These are phyloP conservation scores for Cyclotella choctawhatcheeana DNA, from an alignment of 108 stramenopile species.

Conservation along the genomic window DNA sequence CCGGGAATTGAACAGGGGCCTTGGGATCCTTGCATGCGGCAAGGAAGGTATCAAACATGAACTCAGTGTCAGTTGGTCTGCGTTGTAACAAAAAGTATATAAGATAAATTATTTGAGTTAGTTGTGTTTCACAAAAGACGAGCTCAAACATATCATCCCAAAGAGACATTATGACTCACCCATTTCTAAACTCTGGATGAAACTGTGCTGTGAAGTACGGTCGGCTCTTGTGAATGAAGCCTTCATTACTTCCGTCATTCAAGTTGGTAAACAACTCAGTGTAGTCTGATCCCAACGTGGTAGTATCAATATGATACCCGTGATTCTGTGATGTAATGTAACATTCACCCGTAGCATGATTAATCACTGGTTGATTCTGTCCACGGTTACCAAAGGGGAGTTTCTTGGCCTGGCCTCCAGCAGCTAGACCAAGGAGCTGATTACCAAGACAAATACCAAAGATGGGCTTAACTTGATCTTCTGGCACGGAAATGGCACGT, in stretches of 20 bases:
- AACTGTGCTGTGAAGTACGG: slow-evolving; percentile 99
- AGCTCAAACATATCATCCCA: not conserved
- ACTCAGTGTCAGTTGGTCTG: slow-evolving; percentile 97
- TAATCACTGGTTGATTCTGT: slow-evolving; percentile 97
- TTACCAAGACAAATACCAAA: slow-evolving; percentile 99
- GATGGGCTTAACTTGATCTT: slow-evolving; percentile 92
- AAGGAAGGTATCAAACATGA: slow-evolving; percentile 98
- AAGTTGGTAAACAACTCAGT: slow-evolving; percentile 95
- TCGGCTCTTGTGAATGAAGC: slow-evolving; percentile 92
- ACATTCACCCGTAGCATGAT: slow-evolving; percentile 93
- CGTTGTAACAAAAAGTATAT: not conserved
- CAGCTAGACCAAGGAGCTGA: slow-evolving; percentile 95
- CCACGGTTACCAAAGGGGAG: slow-evolving; percentile 98
- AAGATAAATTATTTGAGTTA: too few species aligned
- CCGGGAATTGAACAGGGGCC: slow-evolving; percentile 76
- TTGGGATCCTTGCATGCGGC: slow-evolving; percentile 71
- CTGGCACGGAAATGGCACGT: slow-evolving; percentile 75
- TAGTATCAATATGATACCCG: slow-evolving; percentile 91
- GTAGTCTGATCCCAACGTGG: slow-evolving; percentile 87
- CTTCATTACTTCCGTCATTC: slow-evolving; percentile 98
- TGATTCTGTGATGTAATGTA: slow-evolving; percentile 99
- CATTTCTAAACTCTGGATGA: slow-evolving; percentile 94
- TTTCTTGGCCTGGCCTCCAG: slow-evolving; percentile 91
- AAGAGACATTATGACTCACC: not conserved
- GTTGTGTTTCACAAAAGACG: too few species aligned